Evolutionary conservation across 2,329 filamentous ascomycete species (phyloP).

Genomic region (Colletotrichum noveboracense): DNA sequence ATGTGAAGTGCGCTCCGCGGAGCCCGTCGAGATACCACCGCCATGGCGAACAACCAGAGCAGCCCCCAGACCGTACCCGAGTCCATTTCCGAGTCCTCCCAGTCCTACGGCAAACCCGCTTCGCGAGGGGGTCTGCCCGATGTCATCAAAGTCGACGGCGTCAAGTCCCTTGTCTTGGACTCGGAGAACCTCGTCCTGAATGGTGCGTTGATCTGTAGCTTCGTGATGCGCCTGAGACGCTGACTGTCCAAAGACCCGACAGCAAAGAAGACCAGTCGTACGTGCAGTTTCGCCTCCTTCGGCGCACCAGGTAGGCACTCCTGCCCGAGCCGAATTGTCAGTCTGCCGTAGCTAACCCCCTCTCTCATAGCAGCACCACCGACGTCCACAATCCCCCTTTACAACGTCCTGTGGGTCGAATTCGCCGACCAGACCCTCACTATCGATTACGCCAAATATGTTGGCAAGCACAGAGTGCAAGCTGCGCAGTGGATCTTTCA

Average conservation of each 20-base stretch:
- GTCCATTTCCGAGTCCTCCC: conserved; percentile 19
- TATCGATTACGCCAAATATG: conserved; percentile 73
- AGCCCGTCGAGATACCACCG: not conserved
- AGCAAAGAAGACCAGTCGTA: conserved; percentile 20
- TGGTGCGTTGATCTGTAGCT: conserved; percentile 31
- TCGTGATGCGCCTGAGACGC: not conserved
- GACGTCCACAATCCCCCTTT: conserved; percentile 67
- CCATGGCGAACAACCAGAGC: not conserved
- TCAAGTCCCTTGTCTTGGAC: conserved; percentile 36
- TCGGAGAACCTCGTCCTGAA: conserved; percentile 34
- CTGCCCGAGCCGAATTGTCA: not conserved
- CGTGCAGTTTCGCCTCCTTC: conserved; percentile 22
- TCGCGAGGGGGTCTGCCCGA: conserved; percentile 3
- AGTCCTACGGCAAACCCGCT: conserved; percentile 15
- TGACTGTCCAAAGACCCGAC: conserved; percentile 9
- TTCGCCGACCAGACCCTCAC: conserved; percentile 63
- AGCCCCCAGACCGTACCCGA: not conserved
- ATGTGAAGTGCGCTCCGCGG: conserved; percentile 12
- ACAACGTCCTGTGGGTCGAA: conserved; percentile 85
- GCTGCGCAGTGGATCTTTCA: conserved; percentile 65
- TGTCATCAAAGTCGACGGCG: conserved; percentile 29
- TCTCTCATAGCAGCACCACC: not conserved
- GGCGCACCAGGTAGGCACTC: conserved; percentile 10
- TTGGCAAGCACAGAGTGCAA: conserved; percentile 64
- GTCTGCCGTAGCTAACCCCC: not conserved